A percentile compares a stretch with the other conserved stretches of the same genome.
Conservation (phyloP, 176 grass and related monocot species). For the Hyparrhenia diplandra region DNA sequence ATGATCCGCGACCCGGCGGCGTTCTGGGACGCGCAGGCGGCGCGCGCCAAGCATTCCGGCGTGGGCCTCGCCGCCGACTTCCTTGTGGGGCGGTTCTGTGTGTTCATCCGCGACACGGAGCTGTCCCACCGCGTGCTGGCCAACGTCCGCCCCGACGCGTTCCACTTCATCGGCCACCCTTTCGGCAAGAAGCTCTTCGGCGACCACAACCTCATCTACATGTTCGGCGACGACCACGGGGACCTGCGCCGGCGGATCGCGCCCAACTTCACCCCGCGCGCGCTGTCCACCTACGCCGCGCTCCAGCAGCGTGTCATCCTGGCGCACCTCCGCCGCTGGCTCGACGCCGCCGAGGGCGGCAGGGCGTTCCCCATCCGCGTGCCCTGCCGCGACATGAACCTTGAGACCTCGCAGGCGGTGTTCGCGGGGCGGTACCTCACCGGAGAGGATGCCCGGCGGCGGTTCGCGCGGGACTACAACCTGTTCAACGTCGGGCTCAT, state of each 20-base stretch:
- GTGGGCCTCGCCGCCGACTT: constrained; percentile 60
- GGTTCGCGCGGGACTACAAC: constrained; percentile 62
- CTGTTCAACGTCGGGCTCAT: constrained; percentile 84
- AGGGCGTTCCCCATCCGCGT: no score
- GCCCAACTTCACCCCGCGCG: constrained; percentile 69
- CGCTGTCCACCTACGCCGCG: constrained; percentile 64
- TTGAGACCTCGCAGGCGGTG: no score
- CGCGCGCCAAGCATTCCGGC: constrained; percentile 45
- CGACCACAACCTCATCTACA: no score
- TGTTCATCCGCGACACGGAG: constrained; percentile 85
- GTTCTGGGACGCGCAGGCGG: constrained; percentile 63
- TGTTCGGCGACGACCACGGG: constrained; percentile 53
- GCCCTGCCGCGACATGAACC: no score
- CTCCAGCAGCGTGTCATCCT: constrained; percentile 76
- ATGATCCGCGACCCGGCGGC: constrained; percentile 55
- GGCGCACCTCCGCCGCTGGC: constrained; percentile 51
- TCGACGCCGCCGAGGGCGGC: background rate
- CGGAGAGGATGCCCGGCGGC: constrained; percentile 11
- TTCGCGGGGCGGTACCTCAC: no score
- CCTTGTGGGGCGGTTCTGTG: constrained; percentile 60
- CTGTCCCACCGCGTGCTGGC: no score
- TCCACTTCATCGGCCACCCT: no score
- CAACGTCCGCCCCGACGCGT: no score
- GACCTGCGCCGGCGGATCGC: constrained; percentile 77
- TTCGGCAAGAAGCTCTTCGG: no score